These are phyloP conservation scores for Penicillium sp. DNA, from an alignment of 2,329 filamentous ascomycete species.

Conservation along the genomic window DNA sequence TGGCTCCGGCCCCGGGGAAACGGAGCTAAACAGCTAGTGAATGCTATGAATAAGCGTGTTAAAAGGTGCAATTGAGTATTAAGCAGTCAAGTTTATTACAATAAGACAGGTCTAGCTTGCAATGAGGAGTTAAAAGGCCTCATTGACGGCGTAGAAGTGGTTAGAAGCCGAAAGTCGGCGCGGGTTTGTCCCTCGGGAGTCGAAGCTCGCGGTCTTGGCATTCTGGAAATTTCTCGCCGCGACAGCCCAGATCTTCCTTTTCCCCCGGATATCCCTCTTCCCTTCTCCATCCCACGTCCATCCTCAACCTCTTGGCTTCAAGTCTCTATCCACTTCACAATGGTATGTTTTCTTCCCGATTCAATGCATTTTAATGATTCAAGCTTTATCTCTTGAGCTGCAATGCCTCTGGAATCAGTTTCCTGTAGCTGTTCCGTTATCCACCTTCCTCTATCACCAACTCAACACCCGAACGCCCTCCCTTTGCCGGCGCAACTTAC, in stretches of 20 bases:
- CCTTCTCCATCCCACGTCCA: slow-evolving; percentile 37
- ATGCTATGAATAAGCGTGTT: not conserved
- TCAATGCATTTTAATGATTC: not conserved
- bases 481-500: slow-evolving; percentile 6
- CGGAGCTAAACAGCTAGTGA: not conserved
- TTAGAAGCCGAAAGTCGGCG: slow-evolving; percentile 14
- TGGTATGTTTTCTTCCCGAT: slow-evolving; percentile 27
- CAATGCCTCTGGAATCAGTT: not conserved
- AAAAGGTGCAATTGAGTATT: not conserved
- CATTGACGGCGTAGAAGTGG: slow-evolving; percentile 1
- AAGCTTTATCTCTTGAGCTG: slow-evolving; percentile 7
- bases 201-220: slow-evolving; percentile 44
- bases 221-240: slow-evolving; percentile 50
- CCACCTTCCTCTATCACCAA: slow-evolving; percentile 5
- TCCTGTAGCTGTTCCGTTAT: not conserved
- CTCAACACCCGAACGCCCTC: slow-evolving; percentile 4
- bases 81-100: too few species aligned
- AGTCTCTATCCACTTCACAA: slow-evolving; percentile 25
- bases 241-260: slow-evolving; percentile 38
- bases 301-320: slow-evolving; percentile 27
- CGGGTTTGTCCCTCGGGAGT: slow-evolving; percentile 38
- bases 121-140: not conserved
- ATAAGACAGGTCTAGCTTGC: not conserved
- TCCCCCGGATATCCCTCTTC: slow-evolving; percentile 35
- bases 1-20: slow-evolving; percentile 8